These are phyloP conservation scores for Agroathelia rolfsii DNA, from an alignment of 1,284 basidiomycete species.

Conservation along the genomic window DNA sequence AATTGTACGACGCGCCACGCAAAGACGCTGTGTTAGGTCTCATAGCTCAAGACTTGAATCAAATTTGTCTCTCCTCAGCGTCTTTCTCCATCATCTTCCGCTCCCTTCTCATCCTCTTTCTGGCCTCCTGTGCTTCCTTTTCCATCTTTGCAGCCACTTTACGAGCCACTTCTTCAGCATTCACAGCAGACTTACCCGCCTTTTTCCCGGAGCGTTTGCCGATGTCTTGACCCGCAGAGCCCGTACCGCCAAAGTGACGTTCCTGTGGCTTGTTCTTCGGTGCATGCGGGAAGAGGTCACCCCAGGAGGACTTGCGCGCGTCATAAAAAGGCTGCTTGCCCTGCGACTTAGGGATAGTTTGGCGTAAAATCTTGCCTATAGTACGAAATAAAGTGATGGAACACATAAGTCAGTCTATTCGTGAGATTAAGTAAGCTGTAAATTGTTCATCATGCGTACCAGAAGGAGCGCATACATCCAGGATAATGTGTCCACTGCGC, in stretches of 20 bases:
- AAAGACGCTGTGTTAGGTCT: too few relatives aligned
- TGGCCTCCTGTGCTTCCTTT: constrained; percentile 7
- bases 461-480: constrained; percentile 81
- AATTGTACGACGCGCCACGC: too few relatives aligned
- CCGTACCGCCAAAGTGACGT: constrained; percentile 29
- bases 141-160: background rate
- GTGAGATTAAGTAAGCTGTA: constrained; percentile 3
- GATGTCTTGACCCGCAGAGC: constrained; percentile 17
- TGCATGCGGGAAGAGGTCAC: constrained; percentile 88
- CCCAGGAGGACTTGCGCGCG: constrained; percentile 88
- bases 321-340: constrained; percentile 94
- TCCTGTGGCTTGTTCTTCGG: constrained; percentile 66
- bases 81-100: constrained; percentile 11
- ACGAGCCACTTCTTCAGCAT: too few relatives aligned
- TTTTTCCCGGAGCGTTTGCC: too few relatives aligned
- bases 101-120: constrained; percentile 15
- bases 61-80: constrained; percentile 1
- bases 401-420: constrained; percentile 6
- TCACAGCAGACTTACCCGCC: too few relatives aligned
- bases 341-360: constrained; percentile 86
- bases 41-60: too few relatives aligned
- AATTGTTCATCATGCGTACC: constrained; percentile 36
- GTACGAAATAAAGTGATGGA: constrained; percentile 7
- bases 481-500: constrained; percentile 84
- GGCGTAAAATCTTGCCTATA: constrained; percentile 87